phyloP scores from a whole-genome alignment of 345 rosid genomes.

The Stellera chamaejasme region DNA sequence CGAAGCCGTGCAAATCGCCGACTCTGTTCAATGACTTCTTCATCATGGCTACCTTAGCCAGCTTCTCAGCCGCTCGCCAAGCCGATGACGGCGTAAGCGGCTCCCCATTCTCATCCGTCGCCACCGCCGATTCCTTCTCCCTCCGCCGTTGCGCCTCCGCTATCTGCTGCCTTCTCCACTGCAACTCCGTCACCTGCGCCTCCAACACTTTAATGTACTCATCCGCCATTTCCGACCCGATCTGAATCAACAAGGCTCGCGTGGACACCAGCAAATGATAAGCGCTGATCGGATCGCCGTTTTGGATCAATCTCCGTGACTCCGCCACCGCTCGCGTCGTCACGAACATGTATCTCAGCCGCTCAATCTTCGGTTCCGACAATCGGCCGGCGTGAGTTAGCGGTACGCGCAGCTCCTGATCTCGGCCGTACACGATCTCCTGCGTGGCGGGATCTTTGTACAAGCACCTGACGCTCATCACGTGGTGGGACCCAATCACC shows the following conservation, averaged over 20 bases:
- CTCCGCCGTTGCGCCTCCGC: constrained; percentile 28
- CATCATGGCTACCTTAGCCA: constrained; percentile 81
- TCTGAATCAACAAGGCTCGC: constrained; percentile 53
- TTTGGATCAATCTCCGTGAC: constrained; percentile 54
- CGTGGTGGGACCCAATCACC: constrained; percentile 27
- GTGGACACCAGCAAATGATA: constrained; percentile 61
- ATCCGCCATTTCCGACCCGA: constrained; percentile 21
- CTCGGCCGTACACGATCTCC: constrained; percentile 43
- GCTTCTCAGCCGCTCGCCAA: constrained; percentile 89
- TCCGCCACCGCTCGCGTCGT: constrained; percentile 69
- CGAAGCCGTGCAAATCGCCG: constrained; percentile 95
- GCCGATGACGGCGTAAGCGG: constrained; percentile 80
- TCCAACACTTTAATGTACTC: constrained; percentile 44
- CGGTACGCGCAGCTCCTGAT: constrained; percentile 36
- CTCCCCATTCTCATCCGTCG: constrained; percentile 69
- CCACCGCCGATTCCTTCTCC: constrained; percentile 23
- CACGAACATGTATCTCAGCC: constrained; percentile 51
- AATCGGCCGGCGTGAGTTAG: constrained; percentile 39
- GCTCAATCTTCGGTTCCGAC: constrained; percentile 35
- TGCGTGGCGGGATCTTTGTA: constrained; percentile 58
- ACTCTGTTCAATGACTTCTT: constrained; percentile 67
- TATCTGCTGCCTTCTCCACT: constrained; percentile 39
- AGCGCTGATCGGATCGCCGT: constrained; percentile 53
- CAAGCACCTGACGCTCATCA: constrained; percentile 49
- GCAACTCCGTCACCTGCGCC: constrained; percentile 58